Evolutionary conservation across 305 asterid species (phyloP), one percentile per base, ranked within the genome.

Genomic region (Fraxinus nigra): DNA sequence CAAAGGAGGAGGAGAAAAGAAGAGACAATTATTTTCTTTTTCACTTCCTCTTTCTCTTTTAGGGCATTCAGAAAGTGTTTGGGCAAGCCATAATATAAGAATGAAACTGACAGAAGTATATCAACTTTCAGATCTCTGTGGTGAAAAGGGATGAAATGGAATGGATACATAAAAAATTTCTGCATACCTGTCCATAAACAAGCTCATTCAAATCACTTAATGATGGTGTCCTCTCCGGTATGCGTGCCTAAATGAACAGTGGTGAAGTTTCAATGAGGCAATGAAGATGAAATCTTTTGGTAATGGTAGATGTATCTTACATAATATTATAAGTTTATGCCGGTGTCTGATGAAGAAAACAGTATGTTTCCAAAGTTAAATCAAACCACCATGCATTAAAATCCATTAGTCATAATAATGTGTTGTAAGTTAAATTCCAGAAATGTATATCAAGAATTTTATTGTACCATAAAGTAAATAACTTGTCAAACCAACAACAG

Each of bases 191-290:
- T 82, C 99, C 99, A 81, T 92, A 92, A 61, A 95, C 93, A 86
- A 95, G 91, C 81, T 89, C 91, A 85, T 95, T 95, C 86, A 95
- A 87, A 85, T 94, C 98, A 87, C 94, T 95, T 80, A 93, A 82
- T 76, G 99, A 95, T 59, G 99, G 98, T 7, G 98, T 91, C 91
- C 92, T 94, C 91, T 92, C 95, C 83, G 92, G 86, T 40, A 92
- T 81, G 73, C 89, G 95, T 63, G 97, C 98, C 99, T 95, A 90
- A 74, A 84, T 59, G 75, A 86, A 87, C 87, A 40, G 28, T 0
- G 65, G 14, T 33, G 48, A 70, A 70, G 76, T 70, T 32, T 32
- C 4, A 70, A 32, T 33, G 14, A 70, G 76, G 40, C 5, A 16
- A 70, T 33, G 46, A 70, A 70, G 76, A 70, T 70, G 76, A 70